A percentile compares a stretch with the other conserved stretches of the same genome.
phyloP scores from a whole-genome alignment of 1,139 yeast genomes.

The Candida sanyaensis region DNA sequence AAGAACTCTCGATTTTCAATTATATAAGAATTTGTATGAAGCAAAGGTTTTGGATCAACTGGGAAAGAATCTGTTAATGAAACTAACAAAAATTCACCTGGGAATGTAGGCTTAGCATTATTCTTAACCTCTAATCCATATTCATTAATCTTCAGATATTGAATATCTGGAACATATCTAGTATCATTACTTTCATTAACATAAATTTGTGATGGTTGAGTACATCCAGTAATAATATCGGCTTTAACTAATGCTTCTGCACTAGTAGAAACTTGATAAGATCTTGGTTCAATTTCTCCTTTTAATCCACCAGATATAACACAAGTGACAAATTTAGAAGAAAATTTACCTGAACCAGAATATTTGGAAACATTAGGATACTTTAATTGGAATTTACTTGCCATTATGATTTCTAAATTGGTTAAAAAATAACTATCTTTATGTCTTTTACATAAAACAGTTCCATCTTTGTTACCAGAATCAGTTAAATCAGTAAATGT shows the following conservation, averaged over 20 bases:
- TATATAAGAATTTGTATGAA: conserved; percentile 53
- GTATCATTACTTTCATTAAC: conserved; percentile 69
- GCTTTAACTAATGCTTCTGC: conserved; percentile 91
- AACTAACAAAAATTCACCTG: conserved; percentile 87
- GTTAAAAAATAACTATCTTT: conserved; percentile 85
- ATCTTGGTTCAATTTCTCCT: conserved; percentile 87
- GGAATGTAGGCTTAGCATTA: conserved; percentile 94
- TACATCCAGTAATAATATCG: conserved; percentile 81
- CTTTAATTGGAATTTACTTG: conserved; percentile 72
- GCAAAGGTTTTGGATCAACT: conserved; percentile 53
- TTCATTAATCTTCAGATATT: conserved; percentile 82
- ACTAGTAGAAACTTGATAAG: conserved; percentile 85
- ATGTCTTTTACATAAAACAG: conserved; percentile 91
- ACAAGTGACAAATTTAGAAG: conserved; percentile 92
- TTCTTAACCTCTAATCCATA: conserved; percentile 84
- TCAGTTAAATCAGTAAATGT: conserved; percentile 90
- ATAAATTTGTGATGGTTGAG: conserved; percentile 87
- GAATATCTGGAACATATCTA: conserved; percentile 93
- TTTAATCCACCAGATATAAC: conserved; percentile 82
- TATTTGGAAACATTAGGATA: conserved; percentile 69
- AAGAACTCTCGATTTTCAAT: conserved; percentile 77
- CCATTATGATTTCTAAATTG: conserved; percentile 82
- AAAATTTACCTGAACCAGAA: conserved; percentile 66
- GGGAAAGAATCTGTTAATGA: conserved; percentile 95
- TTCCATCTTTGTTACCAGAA: conserved; percentile 82